A percentile compares a stretch with the other conserved stretches of the same genome.
These are phyloP conservation scores for Diaporthe capsici DNA, from an alignment of 2,329 filamentous ascomycete species.

Conservation along the genomic window DNA sequence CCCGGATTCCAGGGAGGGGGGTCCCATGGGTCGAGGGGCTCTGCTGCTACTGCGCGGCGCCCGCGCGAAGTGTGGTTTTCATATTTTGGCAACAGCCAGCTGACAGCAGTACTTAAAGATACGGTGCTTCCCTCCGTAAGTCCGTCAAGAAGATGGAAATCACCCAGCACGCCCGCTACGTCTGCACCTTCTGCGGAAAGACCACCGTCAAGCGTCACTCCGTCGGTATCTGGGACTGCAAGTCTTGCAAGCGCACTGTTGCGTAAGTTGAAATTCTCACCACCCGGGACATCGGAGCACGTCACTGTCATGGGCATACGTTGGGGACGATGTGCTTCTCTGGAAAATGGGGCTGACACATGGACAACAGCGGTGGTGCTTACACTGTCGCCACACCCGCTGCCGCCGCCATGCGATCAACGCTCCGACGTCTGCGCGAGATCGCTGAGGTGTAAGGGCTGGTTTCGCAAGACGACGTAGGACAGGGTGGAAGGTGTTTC, in stretches of 20 bases:
- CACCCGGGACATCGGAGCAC: not conserved
- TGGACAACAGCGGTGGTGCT: constrained; percentile 38
- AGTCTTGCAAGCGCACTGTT: constrained; percentile 69
- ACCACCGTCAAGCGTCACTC: constrained; percentile 90
- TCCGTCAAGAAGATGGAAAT: constrained; percentile 99
- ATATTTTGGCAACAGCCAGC: constrained; percentile 19
- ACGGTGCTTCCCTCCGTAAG: constrained; percentile 99
- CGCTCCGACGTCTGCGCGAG: constrained; percentile 96
- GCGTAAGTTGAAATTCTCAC: constrained; percentile 77
- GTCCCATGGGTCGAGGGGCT: not conserved
- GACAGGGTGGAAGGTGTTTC: constrained; percentile 42
- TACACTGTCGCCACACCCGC: constrained; percentile 74
- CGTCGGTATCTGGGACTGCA: constrained; percentile 97
- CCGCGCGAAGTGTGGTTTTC: not conserved
- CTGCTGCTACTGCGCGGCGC: constrained; percentile 26
- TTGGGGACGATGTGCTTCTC: not conserved
- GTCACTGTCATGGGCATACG: not conserved
- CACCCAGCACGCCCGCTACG: constrained; percentile 96
- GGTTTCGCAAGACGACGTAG: constrained; percentile 47
- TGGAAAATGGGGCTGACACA: constrained; percentile 30
- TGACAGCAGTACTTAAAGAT: constrained; percentile 69
- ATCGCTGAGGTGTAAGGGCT: constrained; percentile 89
- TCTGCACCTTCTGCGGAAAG: constrained; percentile 99
- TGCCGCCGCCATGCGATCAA: constrained; percentile 94
- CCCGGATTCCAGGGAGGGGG: too few species aligned